phyloP scores from a whole-genome alignment of 345 rosid species.

The Euphorbia peplus region DNA sequence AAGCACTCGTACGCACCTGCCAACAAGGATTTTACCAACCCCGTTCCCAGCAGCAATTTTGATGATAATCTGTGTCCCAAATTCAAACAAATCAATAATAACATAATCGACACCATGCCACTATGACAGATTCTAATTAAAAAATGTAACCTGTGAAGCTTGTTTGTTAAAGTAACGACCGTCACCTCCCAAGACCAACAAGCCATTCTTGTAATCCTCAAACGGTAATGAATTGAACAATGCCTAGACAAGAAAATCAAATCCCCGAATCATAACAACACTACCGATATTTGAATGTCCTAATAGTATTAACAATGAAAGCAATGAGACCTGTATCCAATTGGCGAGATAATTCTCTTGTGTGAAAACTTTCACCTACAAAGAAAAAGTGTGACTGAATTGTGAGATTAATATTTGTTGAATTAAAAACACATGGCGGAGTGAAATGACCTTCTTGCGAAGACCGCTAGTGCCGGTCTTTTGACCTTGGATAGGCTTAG shows the following conservation, averaged over 20 bases:
- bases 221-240: constrained; percentile 77
- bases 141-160: constrained; percentile 72
- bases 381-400: no score
- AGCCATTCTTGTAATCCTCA: constrained; percentile 71
- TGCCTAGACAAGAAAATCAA: constrained; percentile 45
- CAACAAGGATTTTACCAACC: constrained; percentile 75
- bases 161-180: constrained; percentile 84
- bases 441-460: constrained; percentile 42
- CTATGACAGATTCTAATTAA: neutral
- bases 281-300: neutral
- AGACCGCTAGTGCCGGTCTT: constrained; percentile 32
- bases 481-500: constrained; percentile 30
- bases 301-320: constrained; percentile 1
- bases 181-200: constrained; percentile 88
- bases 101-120: constrained; percentile 10
- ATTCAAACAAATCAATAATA: constrained; percentile 12
- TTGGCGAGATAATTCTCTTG: constrained; percentile 84
- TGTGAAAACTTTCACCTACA: constrained; percentile 84
- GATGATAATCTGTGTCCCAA: constrained; percentile 62
- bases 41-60: constrained; percentile 97
- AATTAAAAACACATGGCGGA: no score
- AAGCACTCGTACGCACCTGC: constrained; percentile 51
- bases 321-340: constrained; percentile 81
- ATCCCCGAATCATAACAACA: neutral
- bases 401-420: no score